Percentiles rank a stretch among this genome's conserved stretches.
phyloP scores from a whole-genome alignment of 2,329 filamentous ascomycete species.

The Tolypocladium paradoxum region DNA sequence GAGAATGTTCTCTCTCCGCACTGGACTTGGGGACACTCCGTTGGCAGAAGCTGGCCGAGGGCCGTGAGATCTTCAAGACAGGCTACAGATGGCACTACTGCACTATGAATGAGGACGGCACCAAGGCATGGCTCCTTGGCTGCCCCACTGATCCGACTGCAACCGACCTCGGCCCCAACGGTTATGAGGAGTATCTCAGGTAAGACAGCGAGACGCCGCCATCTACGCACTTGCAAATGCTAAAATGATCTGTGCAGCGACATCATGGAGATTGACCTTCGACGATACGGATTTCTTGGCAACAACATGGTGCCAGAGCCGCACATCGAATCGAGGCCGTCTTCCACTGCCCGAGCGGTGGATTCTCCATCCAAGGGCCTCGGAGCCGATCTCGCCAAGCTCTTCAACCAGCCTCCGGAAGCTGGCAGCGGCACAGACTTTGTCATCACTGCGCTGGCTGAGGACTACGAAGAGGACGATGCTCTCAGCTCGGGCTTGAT shows the following conservation, averaged over 20 bases:
- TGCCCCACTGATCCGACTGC: conserved; percentile 65
- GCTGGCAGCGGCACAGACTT: conserved; percentile 84
- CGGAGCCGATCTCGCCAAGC: conserved; percentile 72
- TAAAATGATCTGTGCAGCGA: conserved; percentile 39
- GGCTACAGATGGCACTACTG: conserved; percentile 99
- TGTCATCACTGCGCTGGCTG: conserved; percentile 75
- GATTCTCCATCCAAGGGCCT: conserved; percentile 56
- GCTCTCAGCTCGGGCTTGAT: conserved; percentile 40
- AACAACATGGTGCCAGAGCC: conserved; percentile 56
- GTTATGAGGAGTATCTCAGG: conserved; percentile 80
- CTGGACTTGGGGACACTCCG: conserved; percentile 77
- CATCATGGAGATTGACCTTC: conserved; percentile 85
- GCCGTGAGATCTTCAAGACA: conserved; percentile 80
- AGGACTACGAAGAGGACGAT: conserved; percentile 62
- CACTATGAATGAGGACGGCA: conserved; percentile 88
- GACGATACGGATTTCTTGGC: conserved; percentile 81
- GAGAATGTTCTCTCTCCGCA: conserved; percentile 83
- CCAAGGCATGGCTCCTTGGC: conserved; percentile 93
- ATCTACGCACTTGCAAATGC: background rate
- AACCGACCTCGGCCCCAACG: conserved; percentile 55
- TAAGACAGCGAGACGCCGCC: conserved; percentile 10
- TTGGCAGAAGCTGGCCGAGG: conserved; percentile 93
- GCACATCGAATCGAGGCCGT: conserved; percentile 36
- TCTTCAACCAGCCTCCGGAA: conserved; percentile 81
- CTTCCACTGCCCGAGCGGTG: conserved; percentile 32